Percentiles rank a stretch among this genome's conserved stretches.
Conservation (phyloP, 257 asterid species). For the Solanum chiquidenum region DNA sequence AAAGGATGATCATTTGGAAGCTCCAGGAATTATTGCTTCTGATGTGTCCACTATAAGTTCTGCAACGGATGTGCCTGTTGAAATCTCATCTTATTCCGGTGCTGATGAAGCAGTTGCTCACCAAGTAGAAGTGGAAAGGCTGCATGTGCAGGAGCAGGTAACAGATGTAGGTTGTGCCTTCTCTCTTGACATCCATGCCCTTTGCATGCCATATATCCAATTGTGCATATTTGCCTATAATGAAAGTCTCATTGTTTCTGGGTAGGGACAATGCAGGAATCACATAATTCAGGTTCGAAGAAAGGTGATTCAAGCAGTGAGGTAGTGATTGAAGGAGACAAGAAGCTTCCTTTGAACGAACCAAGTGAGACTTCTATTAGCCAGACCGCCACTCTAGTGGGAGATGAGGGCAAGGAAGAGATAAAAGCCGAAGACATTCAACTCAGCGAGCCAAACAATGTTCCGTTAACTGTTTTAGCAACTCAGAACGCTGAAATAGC, state of each 20-base stretch:
- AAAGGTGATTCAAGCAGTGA: slow-evolving; percentile 31
- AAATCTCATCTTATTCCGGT: slow-evolving; percentile 13
- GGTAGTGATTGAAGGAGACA: slow-evolving; percentile 28
- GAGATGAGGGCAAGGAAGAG: slow-evolving; percentile 15
- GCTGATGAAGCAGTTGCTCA: neutral
- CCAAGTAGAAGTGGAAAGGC: slow-evolving; percentile 16
- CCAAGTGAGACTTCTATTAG: slow-evolving; percentile 16
- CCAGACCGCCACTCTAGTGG: slow-evolving; percentile 15
- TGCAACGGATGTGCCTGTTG: slow-evolving; percentile 22
- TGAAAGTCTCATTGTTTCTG: slow-evolving; percentile 31
- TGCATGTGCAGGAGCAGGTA: slow-evolving; percentile 71
- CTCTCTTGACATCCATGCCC: slow-evolving; percentile 38
- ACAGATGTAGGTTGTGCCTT: slow-evolving; percentile 98
- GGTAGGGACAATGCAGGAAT: slow-evolving; percentile 86
- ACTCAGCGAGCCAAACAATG: slow-evolving; percentile 17
- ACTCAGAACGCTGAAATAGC: slow-evolving; percentile 23
- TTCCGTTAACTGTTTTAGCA: slow-evolving; percentile 15
- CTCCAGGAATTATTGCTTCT: slow-evolving; percentile 10
- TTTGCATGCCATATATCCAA: neutral
- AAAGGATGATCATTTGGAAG: slow-evolving; percentile 11
- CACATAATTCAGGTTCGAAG: slow-evolving; percentile 35
- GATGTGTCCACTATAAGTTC: slow-evolving; percentile 23
- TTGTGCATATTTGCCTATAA: slow-evolving; percentile 16
- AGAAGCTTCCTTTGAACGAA: slow-evolving; percentile 20
- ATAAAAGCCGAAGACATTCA: slow-evolving; percentile 17